Percentiles rank a stretch among this genome's conserved stretches.
Evolutionary conservation across 768 basidiomycete species (phyloP).

Genomic region (Macrocybe gigantea): DNA sequence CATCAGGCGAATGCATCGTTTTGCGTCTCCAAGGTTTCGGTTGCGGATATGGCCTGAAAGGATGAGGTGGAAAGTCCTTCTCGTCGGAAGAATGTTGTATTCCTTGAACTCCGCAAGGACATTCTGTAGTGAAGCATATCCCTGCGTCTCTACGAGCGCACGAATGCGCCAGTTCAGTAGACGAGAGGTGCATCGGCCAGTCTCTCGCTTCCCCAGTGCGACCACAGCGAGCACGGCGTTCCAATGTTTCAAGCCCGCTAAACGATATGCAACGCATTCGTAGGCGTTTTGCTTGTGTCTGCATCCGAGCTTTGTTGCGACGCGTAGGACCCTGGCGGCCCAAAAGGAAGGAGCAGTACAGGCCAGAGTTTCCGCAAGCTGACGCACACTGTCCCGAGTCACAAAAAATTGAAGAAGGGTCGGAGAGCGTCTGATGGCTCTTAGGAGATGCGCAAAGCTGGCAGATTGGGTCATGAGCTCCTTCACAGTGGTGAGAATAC

Average conservation of each 20-base stretch:
- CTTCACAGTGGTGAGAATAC: constrained; percentile 6
- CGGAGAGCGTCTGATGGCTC: constrained; percentile 13
- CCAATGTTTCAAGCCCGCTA: constrained; percentile 48
- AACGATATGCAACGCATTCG: constrained; percentile 46
- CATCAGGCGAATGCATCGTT: constrained; percentile 52
- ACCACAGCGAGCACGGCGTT: constrained; percentile 40
- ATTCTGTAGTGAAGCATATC: constrained; percentile 38
- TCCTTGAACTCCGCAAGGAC: constrained; percentile 46
- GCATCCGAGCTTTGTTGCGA: constrained; percentile 46
- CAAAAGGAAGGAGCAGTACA: constrained; percentile 26
- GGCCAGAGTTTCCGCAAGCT: constrained; percentile 26
- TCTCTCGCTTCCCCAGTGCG: constrained; percentile 41
- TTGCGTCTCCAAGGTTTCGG: constrained; percentile 52
- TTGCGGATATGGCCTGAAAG: constrained; percentile 67
- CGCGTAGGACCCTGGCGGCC: constrained; percentile 37
- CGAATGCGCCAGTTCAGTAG: constrained; percentile 69
- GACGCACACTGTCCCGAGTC: constrained; percentile 24
- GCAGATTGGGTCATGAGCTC: constrained; percentile 2
- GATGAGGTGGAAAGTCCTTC: constrained; percentile 65
- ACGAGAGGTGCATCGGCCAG: constrained; percentile 42
- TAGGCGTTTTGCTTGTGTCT: constrained; percentile 47
- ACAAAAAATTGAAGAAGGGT: constrained; percentile 19
- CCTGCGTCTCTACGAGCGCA: constrained; percentile 49
- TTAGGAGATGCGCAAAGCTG: constrained; percentile 6
- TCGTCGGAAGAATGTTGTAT: constrained; percentile 40